Evolutionary conservation across 2,329 filamentous ascomycete species (phyloP).

Genomic region (Stachybotrys elegans): DNA sequence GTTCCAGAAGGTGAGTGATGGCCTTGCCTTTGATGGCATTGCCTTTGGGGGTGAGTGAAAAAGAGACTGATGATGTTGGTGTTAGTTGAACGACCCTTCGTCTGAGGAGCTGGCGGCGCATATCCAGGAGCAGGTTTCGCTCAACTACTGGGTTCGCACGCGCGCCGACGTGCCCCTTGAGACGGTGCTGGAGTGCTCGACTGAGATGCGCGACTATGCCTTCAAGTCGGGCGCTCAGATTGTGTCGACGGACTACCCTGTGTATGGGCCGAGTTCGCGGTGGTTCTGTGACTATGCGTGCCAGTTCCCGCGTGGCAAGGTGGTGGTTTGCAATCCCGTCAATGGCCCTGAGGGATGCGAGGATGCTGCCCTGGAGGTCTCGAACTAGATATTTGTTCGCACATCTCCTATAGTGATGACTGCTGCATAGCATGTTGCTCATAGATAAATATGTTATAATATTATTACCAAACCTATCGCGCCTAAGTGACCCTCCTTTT

Average conservation of each 20-base stretch:
- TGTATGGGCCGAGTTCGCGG: conserved; percentile 38
- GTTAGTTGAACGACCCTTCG: conserved; percentile 36
- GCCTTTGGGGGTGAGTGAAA: no score
- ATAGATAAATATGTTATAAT: no score
- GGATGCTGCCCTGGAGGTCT: conserved; percentile 1
- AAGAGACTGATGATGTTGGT: not conserved
- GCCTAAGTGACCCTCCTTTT: no score
- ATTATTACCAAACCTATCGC: no score
- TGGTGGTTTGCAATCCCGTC: conserved; percentile 26
- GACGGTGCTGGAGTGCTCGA: conserved; percentile 36
- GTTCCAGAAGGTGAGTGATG: conserved; percentile 33
- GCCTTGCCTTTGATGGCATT: not conserved
- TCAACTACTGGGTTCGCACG: conserved; percentile 44
- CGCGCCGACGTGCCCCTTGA: conserved; percentile 39
- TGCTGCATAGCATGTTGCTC: no score
- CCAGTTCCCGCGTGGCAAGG: conserved; percentile 14
- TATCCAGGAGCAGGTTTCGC: conserved; percentile 38
- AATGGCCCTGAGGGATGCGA: conserved; percentile 1
- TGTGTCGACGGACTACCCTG: conserved; percentile 43
- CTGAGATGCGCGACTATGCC: conserved; percentile 33
- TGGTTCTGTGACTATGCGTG: conserved; percentile 40
- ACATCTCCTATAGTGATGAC: no score
- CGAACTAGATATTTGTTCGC: no score
- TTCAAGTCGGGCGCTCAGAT: conserved; percentile 43
- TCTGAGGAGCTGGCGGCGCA: conserved; percentile 26